Conservation (phyloP, 176 grass and related monocot species). For the sorghum (Sorghum bicolor) region Sorghum_bicolor_NCBIv3 NC_012873.2:65484001-65484500, state of each 20-base stretch:
- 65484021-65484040: background rate
- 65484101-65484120: slow-evolving; percentile 85
- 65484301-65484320: background rate
- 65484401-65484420: slow-evolving; percentile 95
- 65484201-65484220: background rate
- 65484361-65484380: slow-evolving; percentile 2
- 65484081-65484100: slow-evolving; percentile 96
- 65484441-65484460: slow-evolving; percentile 76
- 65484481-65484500: background rate
- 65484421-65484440: slow-evolving; percentile 95
- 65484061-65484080: slow-evolving; percentile 66
- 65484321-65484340: background rate
- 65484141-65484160: slow-evolving; percentile 74
- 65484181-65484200: slow-evolving; percentile 13
- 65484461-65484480: background rate
- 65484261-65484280: background rate
- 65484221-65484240: slow-evolving; percentile 11
- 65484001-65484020: background rate
- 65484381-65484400: slow-evolving; percentile 35
- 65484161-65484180: background rate
- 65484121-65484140: slow-evolving; percentile 67
- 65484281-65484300: background rate
- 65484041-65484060: background rate
- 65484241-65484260: background rate
- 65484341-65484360: background rate